Evolutionary conservation across 2,329 filamentous ascomycete genomes (phyloP).

Genomic region (Neopestalotiopsis rosae): DNA sequence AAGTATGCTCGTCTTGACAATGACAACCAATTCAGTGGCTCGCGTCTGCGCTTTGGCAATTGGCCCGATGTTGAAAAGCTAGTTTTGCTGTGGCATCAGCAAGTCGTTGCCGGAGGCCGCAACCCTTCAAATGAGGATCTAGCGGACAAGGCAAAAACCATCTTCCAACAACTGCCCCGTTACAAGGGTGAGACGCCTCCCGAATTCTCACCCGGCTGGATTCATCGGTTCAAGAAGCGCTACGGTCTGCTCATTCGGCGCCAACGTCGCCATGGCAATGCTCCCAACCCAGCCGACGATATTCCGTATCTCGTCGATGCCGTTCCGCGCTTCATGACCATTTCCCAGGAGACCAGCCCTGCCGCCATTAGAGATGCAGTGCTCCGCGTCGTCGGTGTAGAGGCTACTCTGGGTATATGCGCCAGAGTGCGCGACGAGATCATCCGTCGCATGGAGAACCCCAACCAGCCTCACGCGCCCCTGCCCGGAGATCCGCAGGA

Average conservation of each 20-base stretch:
- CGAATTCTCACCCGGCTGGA: conserved; percentile 69
- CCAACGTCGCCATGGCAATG: conserved; percentile 57
- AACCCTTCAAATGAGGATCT: conserved; percentile 68
- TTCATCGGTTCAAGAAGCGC: conserved; percentile 68
- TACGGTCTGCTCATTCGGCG: conserved; percentile 64
- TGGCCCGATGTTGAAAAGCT: conserved; percentile 78
- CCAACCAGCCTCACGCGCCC: conserved; percentile 38
- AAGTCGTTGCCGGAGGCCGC: conserved; percentile 55
- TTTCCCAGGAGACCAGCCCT: conserved; percentile 63
- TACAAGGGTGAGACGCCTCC: conserved; percentile 66
- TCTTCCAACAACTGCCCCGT: conserved; percentile 62
- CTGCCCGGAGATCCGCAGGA: conserved; percentile 29
- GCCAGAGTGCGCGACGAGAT: conserved; percentile 65
- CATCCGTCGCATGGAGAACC: conserved; percentile 47
- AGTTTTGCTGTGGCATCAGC: conserved; percentile 71
- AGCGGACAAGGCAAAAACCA: conserved; percentile 64
- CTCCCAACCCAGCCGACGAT: conserved; percentile 57
- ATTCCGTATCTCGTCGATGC: conserved; percentile 66
- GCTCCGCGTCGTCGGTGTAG: conserved; percentile 59
- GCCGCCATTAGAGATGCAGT: conserved; percentile 64
- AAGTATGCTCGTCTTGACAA: conserved; percentile 67
- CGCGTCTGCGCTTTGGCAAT: conserved; percentile 66
- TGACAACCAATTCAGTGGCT: conserved; percentile 66
- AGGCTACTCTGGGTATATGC: conserved; percentile 58
- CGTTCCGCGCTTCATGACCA: conserved; percentile 63